Evolutionary conservation across 2,329 filamentous ascomycete genomes (phyloP).

Genomic region (Exophiala lecanii-corni): DNA sequence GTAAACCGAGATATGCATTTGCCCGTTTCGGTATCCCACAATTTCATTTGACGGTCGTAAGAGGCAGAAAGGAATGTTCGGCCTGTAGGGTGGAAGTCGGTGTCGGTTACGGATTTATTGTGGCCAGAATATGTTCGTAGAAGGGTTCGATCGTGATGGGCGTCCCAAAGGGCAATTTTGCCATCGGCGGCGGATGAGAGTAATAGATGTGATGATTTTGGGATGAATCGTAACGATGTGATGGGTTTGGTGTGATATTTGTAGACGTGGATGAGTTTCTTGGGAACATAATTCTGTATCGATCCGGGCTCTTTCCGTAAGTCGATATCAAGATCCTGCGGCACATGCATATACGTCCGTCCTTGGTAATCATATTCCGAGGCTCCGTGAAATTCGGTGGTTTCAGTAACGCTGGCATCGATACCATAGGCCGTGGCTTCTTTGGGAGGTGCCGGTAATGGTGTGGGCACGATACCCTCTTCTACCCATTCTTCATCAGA

Average conservation of each 20-base stretch:
- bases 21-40: slow-evolving; percentile 97
- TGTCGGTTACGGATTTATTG: slow-evolving; percentile 81
- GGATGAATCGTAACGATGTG: slow-evolving; percentile 86
- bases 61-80: slow-evolving; percentile 84
- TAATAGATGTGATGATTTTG: slow-evolving; percentile 77
- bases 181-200: slow-evolving; percentile 85
- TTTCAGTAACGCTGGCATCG: slow-evolving; percentile 66
- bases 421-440: slow-evolving; percentile 48
- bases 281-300: slow-evolving; percentile 85
- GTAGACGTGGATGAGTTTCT: slow-evolving; percentile 89
- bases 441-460: slow-evolving; percentile 48
- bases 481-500: slow-evolving; percentile 78
- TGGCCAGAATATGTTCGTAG: slow-evolving; percentile 90
- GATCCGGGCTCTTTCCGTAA: slow-evolving; percentile 75
- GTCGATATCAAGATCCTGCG: slow-evolving; percentile 82
- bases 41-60: slow-evolving; percentile 92
- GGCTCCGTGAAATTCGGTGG: slow-evolving; percentile 78
- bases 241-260: slow-evolving; percentile 80
- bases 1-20: slow-evolving; percentile 82
- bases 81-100: slow-evolving; percentile 78
- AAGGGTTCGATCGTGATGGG: slow-evolving; percentile 83
- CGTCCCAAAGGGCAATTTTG: slow-evolving; percentile 90
- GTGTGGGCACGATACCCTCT: slow-evolving; percentile 58
- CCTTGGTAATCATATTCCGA: slow-evolving; percentile 89
- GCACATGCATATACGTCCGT: slow-evolving; percentile 95